Base-by-base conservation (phyloP, 306 rosid genomes). In the Alnus glutinosa region DNA sequence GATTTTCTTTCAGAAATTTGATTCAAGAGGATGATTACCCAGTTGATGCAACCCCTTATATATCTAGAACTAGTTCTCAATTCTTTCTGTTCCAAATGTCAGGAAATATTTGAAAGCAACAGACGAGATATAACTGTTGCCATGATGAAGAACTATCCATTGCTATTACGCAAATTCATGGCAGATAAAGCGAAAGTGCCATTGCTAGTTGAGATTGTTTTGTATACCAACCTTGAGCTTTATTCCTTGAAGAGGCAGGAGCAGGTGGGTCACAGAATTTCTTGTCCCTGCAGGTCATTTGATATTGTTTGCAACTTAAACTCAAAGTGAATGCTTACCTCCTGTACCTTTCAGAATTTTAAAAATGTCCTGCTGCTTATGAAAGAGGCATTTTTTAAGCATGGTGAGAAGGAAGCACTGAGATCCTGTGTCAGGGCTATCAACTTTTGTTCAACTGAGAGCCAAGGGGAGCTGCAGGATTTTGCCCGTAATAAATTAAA, bases 401-500 rank as follows among this genome's bases (percentile, higher is more conserved):
- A 89, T 85, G 90, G 97, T 63, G 97, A 95, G 85, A 92, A 90
- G 89, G 97, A 91, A 34, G 90, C 95, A 37, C 85, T 95, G 77
- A 89, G 98, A 87, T 90, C 94, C 76, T 95, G 97, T 68, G 86
- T 91, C 79, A 89, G 82, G 87, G 97, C 98, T 67, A 84, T 92
- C 61, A 81, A 80, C 75, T 89, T 87, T 80, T 91, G 97, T 74
- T 87, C 92, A 74, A 64, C 73, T 7, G 95, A 87, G 87, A 94
- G 98, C 90, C 93, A 81, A 83, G 97, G 98, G 79, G 98, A 94
- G 79, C 88, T 92, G 76, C 96, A 91, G 84, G 98, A 94, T 86
- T 91, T 89, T 86, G 94, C 97, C 15, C 94, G 94, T 70, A 87
- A 83, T 78, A 84, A 83, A 79, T 79, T 90, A 73, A 92, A 91